Conservation (phyloP, 1,139 yeast species). For the Saccharomyces hybrid region DNA sequence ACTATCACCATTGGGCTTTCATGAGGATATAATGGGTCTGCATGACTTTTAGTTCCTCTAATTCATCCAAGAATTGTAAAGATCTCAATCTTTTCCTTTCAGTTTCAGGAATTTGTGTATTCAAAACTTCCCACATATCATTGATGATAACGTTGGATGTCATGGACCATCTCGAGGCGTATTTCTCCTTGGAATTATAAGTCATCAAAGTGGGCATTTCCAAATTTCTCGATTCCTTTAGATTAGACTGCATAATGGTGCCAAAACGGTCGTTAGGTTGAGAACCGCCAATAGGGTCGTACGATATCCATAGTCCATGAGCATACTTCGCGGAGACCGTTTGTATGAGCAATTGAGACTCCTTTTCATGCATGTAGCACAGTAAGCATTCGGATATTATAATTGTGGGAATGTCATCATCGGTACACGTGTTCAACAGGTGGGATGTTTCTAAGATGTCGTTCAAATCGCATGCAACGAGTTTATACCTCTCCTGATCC, state of each 20-base stretch:
- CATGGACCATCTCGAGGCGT: conserved; percentile 34
- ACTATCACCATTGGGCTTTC: conserved; percentile 25
- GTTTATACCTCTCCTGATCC: not conserved
- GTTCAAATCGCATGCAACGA: conserved; percentile 26
- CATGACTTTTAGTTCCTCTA: conserved; percentile 73
- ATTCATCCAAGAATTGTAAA: conserved; percentile 78
- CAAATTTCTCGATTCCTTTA: conserved; percentile 59
- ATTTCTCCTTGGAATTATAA: conserved; percentile 44
- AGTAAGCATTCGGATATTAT: conserved; percentile 83
- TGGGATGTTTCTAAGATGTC: conserved; percentile 12
- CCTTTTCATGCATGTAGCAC: conserved; percentile 62
- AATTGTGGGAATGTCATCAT: conserved; percentile 49
- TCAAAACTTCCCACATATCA: conserved; percentile 54
- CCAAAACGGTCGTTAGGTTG: conserved; percentile 60
- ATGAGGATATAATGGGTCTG: conserved; percentile 70
- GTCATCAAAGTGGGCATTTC: conserved; percentile 53
- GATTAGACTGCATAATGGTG: conserved; percentile 66
- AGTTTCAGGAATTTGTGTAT: conserved; percentile 43
- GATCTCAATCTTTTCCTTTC: conserved; percentile 49
- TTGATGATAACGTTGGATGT: conserved; percentile 33
- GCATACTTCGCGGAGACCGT: conserved; percentile 31
- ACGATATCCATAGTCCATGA: conserved; percentile 45
- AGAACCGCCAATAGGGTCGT: conserved; percentile 78
- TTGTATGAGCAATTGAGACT: conserved; percentile 45
- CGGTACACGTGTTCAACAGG: conserved; percentile 27